These are phyloP conservation scores for Leersia perrieri DNA, from an alignment of 176 grass and related monocot species.

Conservation along the genomic window DNA sequence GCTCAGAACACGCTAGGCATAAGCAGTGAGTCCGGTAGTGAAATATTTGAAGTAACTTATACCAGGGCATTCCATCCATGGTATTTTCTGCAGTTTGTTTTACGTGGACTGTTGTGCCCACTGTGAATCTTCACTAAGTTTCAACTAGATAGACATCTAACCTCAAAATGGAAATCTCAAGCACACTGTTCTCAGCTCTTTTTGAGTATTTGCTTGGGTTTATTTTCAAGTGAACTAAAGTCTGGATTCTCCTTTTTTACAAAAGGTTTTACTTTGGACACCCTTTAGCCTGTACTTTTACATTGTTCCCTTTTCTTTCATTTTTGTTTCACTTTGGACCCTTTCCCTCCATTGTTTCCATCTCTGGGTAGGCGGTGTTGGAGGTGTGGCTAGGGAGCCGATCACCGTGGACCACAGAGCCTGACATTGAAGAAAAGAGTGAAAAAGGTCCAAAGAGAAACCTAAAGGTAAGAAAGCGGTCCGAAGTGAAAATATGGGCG, in stretches of 20 bases:
- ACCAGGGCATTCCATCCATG: background rate
- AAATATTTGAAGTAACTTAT: conserved; percentile 13
- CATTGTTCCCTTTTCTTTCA: background rate
- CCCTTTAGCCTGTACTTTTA: background rate
- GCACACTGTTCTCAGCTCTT: background rate
- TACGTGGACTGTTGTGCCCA: conserved; percentile 16
- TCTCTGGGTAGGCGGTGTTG: background rate
- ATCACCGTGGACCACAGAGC: background rate
- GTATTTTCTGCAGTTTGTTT: conserved; percentile 5
- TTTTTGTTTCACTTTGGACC: background rate
- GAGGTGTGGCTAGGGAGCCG: background rate
- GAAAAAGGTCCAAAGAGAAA: background rate
- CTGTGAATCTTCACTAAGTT: conserved; percentile 24
- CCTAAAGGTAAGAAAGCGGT: background rate
- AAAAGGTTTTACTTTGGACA: background rate
- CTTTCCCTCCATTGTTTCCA: background rate
- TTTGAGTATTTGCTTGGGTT: background rate
- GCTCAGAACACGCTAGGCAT: background rate
- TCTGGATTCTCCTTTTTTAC: background rate
- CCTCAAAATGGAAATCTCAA: background rate
- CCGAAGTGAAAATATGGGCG: background rate
- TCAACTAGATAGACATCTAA: conserved; percentile 27
- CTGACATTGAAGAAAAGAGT: background rate
- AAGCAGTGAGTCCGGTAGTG: conserved; percentile 15
- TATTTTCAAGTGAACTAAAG: background rate